Evolutionary conservation across 2,329 filamentous ascomycete genomes (phyloP).

Genomic region (Alternaria gaisen): DNA sequence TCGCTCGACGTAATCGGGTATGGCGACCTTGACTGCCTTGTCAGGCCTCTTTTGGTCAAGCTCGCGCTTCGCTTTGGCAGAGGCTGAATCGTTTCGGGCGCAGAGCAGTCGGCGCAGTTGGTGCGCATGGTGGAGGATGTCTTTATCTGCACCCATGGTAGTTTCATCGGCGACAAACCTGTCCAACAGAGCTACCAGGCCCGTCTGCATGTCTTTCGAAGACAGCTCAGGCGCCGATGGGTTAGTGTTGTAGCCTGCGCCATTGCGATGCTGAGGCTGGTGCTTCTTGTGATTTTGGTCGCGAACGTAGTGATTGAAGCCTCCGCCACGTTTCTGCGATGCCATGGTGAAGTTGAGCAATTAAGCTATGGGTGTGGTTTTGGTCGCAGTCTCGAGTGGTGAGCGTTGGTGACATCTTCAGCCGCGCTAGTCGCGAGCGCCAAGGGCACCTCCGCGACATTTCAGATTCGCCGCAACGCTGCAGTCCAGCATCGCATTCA

Average conservation of each 20-base stretch:
- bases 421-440: slow-evolving; percentile 20
- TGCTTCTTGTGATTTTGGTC: slow-evolving; percentile 14
- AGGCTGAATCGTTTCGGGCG: slow-evolving; percentile 45
- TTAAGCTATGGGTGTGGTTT: not conserved
- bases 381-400: not conserved
- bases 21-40: slow-evolving; percentile 23
- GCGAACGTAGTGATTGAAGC: slow-evolving; percentile 31
- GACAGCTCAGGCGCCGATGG: slow-evolving; percentile 26
- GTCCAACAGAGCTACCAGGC: slow-evolving; percentile 42
- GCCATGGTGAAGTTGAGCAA: slow-evolving; percentile 23
- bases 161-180: slow-evolving; percentile 42
- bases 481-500: slow-evolving; percentile 7
- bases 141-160: slow-evolving; percentile 32
- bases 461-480: slow-evolving; percentile 23
- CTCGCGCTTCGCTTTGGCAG: slow-evolving; percentile 62
- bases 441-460: slow-evolving; percentile 24
- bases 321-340: slow-evolving; percentile 29
- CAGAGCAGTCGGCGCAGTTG: slow-evolving; percentile 40
- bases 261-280: slow-evolving; percentile 9
- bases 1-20: slow-evolving; percentile 41
- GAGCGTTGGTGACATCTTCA: not conserved
- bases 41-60: slow-evolving; percentile 41
- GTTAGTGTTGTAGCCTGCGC: not conserved
- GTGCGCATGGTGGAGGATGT: slow-evolving; percentile 41
- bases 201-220: slow-evolving; percentile 36